These are phyloP conservation scores for Beauveria sp. DNA, from an alignment of 2,329 filamentous ascomycete genomes.

Conservation along the genomic window DNA sequence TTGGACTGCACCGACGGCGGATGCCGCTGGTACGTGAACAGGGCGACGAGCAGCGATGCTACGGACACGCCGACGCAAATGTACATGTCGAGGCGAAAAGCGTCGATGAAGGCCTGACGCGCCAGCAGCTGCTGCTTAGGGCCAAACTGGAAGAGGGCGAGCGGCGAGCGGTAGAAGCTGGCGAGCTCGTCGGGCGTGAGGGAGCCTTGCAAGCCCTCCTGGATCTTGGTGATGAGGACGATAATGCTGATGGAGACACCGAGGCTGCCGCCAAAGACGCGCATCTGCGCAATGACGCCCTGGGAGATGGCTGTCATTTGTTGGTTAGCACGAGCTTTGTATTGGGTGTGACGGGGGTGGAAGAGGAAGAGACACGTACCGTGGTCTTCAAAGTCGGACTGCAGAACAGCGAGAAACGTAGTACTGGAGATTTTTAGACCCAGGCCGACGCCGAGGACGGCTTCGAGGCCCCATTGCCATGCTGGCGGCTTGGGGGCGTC, in stretches of 20 bases:
- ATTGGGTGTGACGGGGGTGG: background rate
- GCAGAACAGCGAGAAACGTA: constrained; percentile 16
- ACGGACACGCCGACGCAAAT: constrained; percentile 16
- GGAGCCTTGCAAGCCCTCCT: constrained; percentile 10
- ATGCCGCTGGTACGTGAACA: constrained; percentile 16
- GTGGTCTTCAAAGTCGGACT: constrained; percentile 17
- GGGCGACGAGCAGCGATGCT: constrained; percentile 11
- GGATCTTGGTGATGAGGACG: constrained; percentile 17
- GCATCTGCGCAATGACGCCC: constrained; percentile 18
- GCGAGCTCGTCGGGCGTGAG: constrained; percentile 14
- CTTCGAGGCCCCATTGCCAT: constrained; percentile 15
- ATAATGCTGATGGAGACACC: constrained; percentile 19
- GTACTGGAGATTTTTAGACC: constrained; percentile 17
- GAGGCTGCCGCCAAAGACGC: constrained; percentile 21
- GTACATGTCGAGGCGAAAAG: constrained; percentile 16
- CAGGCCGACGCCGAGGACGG: constrained; percentile 15
- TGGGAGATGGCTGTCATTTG: constrained; percentile 14
- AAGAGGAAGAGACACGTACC: constrained; percentile 8
- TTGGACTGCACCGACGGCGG: constrained; percentile 17
- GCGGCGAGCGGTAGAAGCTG: constrained; percentile 16
- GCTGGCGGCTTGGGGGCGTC: constrained; percentile 9
- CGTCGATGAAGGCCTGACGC: constrained; percentile 14
- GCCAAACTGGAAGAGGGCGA: constrained; percentile 12
- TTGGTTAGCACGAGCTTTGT: background rate
- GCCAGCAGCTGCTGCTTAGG: constrained; percentile 13